phyloP scores from a whole-genome alignment of 78 protist species.

The Diacronema lutheri region DNA sequence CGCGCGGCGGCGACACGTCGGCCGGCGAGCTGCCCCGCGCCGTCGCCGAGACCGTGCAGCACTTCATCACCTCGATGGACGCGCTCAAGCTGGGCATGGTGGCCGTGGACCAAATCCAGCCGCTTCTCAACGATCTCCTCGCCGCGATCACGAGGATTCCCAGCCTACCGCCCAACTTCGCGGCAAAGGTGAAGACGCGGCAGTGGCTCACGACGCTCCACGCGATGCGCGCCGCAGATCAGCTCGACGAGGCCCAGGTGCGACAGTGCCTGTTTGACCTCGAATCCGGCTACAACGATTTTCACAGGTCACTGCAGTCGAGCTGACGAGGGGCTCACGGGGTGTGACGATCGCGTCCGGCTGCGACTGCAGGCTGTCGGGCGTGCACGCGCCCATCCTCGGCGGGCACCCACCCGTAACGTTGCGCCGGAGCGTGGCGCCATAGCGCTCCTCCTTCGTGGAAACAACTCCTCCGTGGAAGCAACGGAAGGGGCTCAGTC shows the following conservation, averaged over 20 bases:
- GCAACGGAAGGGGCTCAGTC: too few relatives aligned
- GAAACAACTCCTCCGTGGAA: too few relatives aligned
- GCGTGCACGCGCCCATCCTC: too few relatives aligned
- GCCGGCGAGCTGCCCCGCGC: neutral
- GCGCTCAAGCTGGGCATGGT: constrained; percentile 60
- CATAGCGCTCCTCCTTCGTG: too few relatives aligned
- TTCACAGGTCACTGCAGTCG: neutral
- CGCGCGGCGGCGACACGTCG: constrained; percentile 5
- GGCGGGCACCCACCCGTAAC: too few relatives aligned
- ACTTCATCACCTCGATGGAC: constrained; percentile 79
- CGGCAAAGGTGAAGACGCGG: constrained; percentile 53
- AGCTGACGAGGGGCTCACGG: too few relatives aligned
- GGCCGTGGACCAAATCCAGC: constrained; percentile 74
- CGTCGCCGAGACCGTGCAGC: constrained; percentile 73
- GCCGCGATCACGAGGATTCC: constrained; percentile 50
- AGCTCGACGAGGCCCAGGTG: constrained; percentile 63
- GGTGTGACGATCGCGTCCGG: too few relatives aligned
- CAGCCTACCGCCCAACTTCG: constrained; percentile 59
- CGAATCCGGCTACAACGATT: constrained; percentile 65
- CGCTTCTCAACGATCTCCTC: constrained; percentile 61
- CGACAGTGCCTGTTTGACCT: constrained; percentile 79
- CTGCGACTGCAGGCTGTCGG: too few relatives aligned
- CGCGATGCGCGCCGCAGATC: constrained; percentile 74
- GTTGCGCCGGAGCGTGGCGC: too few relatives aligned
- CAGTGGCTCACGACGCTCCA: constrained; percentile 12